A percentile compares a stretch with the other conserved stretches of the same genome.
Evolutionary conservation across 1,284 basidiomycete genomes (phyloP).

Genomic region (Peniophora sp.): DNA sequence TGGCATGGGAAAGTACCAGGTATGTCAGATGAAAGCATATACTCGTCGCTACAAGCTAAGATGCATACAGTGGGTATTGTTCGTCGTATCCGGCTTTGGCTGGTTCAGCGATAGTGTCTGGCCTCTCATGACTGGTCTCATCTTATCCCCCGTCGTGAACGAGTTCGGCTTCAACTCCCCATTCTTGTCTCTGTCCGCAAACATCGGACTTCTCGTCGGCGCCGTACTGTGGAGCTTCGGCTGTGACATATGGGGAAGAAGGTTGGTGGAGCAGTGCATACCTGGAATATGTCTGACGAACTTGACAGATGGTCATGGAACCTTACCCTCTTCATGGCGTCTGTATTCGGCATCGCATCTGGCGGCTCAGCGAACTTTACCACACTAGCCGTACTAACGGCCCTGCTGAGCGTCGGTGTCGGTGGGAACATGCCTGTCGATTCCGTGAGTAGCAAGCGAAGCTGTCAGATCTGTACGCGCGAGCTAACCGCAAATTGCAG

Average conservation of each 20-base stretch:
- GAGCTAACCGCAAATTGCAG: background rate
- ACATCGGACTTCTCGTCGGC: constrained; percentile 56
- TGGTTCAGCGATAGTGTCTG: constrained; percentile 36
- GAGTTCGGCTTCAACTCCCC: constrained; percentile 49
- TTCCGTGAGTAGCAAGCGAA: constrained; percentile 34
- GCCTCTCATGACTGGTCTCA: constrained; percentile 38
- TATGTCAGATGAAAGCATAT: constrained; percentile 15
- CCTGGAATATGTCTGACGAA: background rate
- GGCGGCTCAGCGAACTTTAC: constrained; percentile 35
- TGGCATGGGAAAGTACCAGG: constrained; percentile 66
- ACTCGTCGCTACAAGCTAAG: background rate
- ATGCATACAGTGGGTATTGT: constrained; percentile 40
- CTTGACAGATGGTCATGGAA: constrained; percentile 50
- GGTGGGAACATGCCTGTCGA: constrained; percentile 58
- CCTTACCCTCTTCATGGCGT: constrained; percentile 50
- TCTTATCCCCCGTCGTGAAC: constrained; percentile 45
- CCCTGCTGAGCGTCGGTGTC: constrained; percentile 37
- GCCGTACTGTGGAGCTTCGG: constrained; percentile 60
- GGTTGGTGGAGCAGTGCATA: constrained; percentile 24
- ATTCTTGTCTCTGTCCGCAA: constrained; percentile 50
- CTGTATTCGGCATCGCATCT: constrained; percentile 44
- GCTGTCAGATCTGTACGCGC: background rate
- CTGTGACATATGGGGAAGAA: constrained; percentile 59
- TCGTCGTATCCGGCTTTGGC: constrained; percentile 57
- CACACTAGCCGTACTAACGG: constrained; percentile 35